A percentile compares a stretch with the other conserved stretches of the same genome.
Evolutionary conservation across 78 protist genomes (phyloP).

Genomic region (Dictyostelium firmibasis): DNA sequence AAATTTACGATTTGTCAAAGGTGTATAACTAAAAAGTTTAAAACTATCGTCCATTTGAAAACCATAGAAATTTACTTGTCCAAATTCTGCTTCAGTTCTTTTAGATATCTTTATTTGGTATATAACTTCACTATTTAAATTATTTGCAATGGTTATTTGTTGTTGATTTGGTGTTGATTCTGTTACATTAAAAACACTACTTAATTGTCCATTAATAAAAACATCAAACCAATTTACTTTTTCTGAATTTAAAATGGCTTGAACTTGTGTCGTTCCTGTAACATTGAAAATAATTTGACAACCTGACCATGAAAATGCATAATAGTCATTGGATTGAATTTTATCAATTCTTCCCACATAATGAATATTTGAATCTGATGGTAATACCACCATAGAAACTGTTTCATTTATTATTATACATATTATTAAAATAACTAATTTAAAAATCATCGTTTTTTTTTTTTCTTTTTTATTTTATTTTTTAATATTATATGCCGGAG

Average conservation of each 20-base stretch:
- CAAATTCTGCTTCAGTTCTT: constrained; percentile 52
- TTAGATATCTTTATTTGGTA: not conserved
- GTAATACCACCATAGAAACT: not conserved
- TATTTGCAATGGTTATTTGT: not conserved
- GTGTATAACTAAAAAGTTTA: not conserved
- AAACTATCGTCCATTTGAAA: constrained; percentile 8
- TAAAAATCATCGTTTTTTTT: too few relatives aligned
- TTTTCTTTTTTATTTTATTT: too few relatives aligned
- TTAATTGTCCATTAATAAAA: not conserved
- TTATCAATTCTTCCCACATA: constrained; percentile 56
- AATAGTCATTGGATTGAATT: not conserved
- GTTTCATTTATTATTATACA: not conserved
- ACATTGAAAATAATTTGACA: not conserved
- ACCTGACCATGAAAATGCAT: constrained; percentile 47
- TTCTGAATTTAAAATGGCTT: not conserved
- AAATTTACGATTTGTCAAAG: not conserved
- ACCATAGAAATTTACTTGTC: constrained; percentile 31
- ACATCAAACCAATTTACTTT: not conserved
- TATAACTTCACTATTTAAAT: not conserved
- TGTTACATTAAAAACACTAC: constrained; percentile 1
- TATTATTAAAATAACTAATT: not conserved
- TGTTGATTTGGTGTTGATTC: not conserved
- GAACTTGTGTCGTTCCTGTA: not conserved
- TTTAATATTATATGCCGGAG: too few relatives aligned
- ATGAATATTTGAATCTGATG: not conserved